phyloP scores from a whole-genome alignment of 192 early-diverging fungal genomes.

The Funneliformis geosporum region DNA sequence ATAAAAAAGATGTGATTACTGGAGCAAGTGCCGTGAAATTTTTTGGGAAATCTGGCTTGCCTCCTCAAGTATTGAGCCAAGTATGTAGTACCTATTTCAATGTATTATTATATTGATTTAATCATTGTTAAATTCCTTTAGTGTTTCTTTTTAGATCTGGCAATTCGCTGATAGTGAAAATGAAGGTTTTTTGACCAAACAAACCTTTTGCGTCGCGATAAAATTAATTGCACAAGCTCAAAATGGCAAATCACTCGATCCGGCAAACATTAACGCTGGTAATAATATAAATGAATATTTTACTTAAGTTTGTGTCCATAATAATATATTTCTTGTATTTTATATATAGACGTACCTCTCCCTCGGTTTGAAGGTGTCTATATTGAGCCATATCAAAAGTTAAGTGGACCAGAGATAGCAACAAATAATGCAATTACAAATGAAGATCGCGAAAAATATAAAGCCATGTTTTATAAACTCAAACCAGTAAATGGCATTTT shows the following conservation, averaged over 20 bases:
- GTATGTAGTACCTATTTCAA: conserved; percentile 33
- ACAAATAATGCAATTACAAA: conserved; percentile 36
- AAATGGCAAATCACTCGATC: conserved; percentile 59
- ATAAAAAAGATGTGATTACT: conserved; percentile 64
- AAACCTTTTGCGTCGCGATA: conserved; percentile 77
- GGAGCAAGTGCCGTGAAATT: conserved; percentile 73
- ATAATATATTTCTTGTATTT: not conserved
- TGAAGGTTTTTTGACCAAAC: conserved; percentile 71
- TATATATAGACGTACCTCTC: conserved; percentile 45
- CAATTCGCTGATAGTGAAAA: conserved; percentile 76
- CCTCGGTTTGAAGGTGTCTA: conserved; percentile 63
- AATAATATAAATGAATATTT: not conserved
- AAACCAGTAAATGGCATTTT: conserved; percentile 40
- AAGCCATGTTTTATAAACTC: conserved; percentile 36
- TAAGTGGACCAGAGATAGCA: not conserved
- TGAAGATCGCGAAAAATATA: conserved; percentile 41
- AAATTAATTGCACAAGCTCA: conserved; percentile 91
- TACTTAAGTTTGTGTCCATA: not conserved
- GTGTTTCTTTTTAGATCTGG: conserved; percentile 68
- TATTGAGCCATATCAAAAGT: not conserved
- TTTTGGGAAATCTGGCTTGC: conserved; percentile 71
- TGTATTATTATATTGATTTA: not conserved
- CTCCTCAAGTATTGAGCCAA: conserved; percentile 60
- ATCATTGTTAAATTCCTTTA: not conserved
- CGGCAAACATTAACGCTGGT: conserved; percentile 48